Percentiles rank a stretch among this genome's conserved stretches.
Evolutionary conservation across 2,329 filamentous ascomycete genomes (phyloP).

Genomic region (Eutypella sp.): DNA sequence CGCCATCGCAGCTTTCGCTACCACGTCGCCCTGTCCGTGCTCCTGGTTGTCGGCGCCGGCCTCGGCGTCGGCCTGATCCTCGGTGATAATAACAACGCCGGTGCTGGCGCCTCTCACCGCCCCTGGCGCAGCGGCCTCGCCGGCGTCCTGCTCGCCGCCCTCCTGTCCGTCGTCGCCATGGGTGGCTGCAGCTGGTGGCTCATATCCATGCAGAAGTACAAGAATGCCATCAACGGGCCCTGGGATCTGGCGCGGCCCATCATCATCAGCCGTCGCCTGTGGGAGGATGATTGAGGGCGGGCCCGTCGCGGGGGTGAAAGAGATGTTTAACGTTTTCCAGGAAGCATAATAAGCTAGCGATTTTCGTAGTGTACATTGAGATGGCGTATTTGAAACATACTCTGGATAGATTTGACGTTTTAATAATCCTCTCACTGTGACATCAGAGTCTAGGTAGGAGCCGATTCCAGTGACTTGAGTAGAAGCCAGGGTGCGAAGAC

Average conservation of each 20-base stretch:
- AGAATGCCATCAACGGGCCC: slow-evolving; percentile 96
- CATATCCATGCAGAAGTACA: slow-evolving; percentile 95
- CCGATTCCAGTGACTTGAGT: too few relatives aligned
- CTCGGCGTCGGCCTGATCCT: slow-evolving; percentile 67
- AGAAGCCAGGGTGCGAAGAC: too few relatives aligned
- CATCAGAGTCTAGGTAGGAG: too few relatives aligned
- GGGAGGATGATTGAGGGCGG: slow-evolving; percentile 44
- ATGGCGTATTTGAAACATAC: too few relatives aligned
- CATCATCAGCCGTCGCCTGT: slow-evolving; percentile 63
- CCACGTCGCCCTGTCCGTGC: slow-evolving; percentile 70
- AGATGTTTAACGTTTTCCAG: too few relatives aligned
- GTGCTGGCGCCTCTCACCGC: slow-evolving; percentile 22
- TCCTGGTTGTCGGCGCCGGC: slow-evolving; percentile 74
- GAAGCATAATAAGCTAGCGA: too few relatives aligned
- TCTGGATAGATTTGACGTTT: too few relatives aligned
- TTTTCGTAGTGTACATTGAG: too few relatives aligned
- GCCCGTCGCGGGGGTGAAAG: too few relatives aligned
- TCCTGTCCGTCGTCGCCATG: slow-evolving; percentile 74
- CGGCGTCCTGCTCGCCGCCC: slow-evolving; percentile 71
- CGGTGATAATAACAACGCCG: slow-evolving; percentile 35
- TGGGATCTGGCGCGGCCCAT: slow-evolving; percentile 95
- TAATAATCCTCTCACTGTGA: too few relatives aligned
- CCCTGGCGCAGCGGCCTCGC: slow-evolving; percentile 55
- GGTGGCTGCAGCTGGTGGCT: slow-evolving; percentile 97
- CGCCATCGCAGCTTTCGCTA: slow-evolving; percentile 76